phyloP scores from a whole-genome alignment of 805 yeast species.

The Candida adriatica region DNA sequence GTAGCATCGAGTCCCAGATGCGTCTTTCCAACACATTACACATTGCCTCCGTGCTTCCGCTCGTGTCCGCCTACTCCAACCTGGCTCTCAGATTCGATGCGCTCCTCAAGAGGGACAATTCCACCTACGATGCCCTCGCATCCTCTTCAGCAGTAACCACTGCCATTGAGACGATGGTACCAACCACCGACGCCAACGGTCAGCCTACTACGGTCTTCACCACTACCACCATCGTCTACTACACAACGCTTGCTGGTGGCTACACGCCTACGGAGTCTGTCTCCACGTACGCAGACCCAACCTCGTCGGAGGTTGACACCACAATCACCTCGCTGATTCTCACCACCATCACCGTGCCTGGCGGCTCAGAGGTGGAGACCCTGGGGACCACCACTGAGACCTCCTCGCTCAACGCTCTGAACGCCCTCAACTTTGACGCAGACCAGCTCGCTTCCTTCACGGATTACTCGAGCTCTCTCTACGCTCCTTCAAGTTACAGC shows the following conservation, averaged over 20 bases:
- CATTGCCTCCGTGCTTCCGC: constrained; percentile 10
- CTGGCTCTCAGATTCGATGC: constrained; percentile 20
- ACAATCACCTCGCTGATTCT: constrained; percentile 38
- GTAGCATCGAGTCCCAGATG: constrained; percentile 12
- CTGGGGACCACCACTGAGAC: constrained; percentile 19
- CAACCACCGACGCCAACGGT: constrained; percentile 16
- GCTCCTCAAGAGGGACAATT: constrained; percentile 17
- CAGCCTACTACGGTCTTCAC: constrained; percentile 40
- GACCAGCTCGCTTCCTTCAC: constrained; percentile 4
- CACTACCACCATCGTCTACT: constrained; percentile 32
- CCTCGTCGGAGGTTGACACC: constrained; percentile 21
- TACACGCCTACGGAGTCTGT: constrained; percentile 21
- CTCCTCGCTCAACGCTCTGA: constrained; percentile 1
- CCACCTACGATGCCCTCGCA: constrained; percentile 3
- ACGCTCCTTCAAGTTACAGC: not conserved
- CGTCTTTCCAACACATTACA: constrained; percentile 10
- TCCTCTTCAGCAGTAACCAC: constrained; percentile 1
- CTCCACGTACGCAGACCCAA: constrained; percentile 7
- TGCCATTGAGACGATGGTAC: constrained; percentile 16
- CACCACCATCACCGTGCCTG: constrained; percentile 21
- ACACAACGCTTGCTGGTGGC: constrained; percentile 48
- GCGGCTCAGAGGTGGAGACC: constrained; percentile 35
- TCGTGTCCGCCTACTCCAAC: constrained; percentile 18
- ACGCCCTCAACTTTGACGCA: constrained; percentile 6
- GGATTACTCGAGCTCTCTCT: constrained; percentile 2